Base-by-base conservation (phyloP, 169 alveolate species). In the Fabrea salina region DNA sequence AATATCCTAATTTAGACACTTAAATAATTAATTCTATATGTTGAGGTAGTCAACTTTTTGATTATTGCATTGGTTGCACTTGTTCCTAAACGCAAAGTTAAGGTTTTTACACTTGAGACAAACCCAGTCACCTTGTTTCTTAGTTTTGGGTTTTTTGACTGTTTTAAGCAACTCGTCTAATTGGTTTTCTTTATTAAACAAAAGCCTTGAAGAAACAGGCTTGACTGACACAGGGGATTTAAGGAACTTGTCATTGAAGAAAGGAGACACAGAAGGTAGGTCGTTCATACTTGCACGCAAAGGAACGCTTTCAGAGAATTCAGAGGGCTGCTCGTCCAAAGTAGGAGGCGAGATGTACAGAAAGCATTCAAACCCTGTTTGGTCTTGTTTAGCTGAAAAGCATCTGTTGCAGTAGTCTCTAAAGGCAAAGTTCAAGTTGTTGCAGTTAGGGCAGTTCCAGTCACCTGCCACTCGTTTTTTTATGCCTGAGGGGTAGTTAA, bases 371-470 rank as follows among this genome's bases (percentile, higher is more conserved):
- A 54, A 54, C 22, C 13, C 11, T 54, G 66, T 33, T 25, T 11
- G 50, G 51, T 6, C 6, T 13, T 70, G 33, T 27, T 70, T 50
- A 13, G 30, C 13, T 16, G 27, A 37, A 13, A 40, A 40, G 54
- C 95, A 90, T 79, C 92, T 85, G 79, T 90, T 90, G 47, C 95
- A 90, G 32, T 53, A 61, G 53, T 77, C 57, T 83, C 95, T 79
- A 72, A 90, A 90, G 27, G 95, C 83, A 71, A 90, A 90, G 75
- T 90, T 90, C 61, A 90, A 53, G 75, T 90, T 90, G 44, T 80
- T 82, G 47, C 95, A 90, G 50, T 86, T 82, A 40, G 85, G 80
- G 71, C 95, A 90, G n/a, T 70, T 80, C 93, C 95, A 90, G 56
- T 90, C 95, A 4, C 95, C 95, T 32, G 76, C 56, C 25, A 70